A percentile compares a stretch with the other conserved stretches of the same genome.
Evolutionary conservation across 1,139 yeast species (phyloP).

Genomic region (Sugiyamaella japonica): DNA sequence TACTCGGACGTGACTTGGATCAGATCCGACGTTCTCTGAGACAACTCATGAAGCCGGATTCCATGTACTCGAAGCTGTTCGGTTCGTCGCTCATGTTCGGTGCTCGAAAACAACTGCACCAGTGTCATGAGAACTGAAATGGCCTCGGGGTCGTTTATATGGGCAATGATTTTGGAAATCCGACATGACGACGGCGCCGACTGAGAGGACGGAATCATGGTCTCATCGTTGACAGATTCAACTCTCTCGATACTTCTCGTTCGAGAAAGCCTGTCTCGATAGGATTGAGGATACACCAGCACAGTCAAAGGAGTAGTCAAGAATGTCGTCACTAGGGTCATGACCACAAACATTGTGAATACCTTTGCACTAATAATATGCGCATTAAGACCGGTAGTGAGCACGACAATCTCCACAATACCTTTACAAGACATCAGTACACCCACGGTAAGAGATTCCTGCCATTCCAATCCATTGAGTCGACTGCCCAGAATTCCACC

Average conservation of each 20-base stretch:
- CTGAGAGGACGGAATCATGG: constrained; percentile 1
- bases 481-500: constrained; percentile 70
- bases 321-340: constrained; percentile 76
- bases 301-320: constrained; percentile 71
- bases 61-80: constrained; percentile 10
- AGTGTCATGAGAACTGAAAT: constrained; percentile 38
- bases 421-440: constrained; percentile 88
- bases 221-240: constrained; percentile 18
- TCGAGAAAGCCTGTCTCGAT: constrained; percentile 53
- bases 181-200: constrained; percentile 20
- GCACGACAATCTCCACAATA: constrained; percentile 66
- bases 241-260: constrained; percentile 43
- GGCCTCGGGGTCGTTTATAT: constrained; percentile 32
- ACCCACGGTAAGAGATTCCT: constrained; percentile 74
- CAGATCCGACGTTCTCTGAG: constrained; percentile 67
- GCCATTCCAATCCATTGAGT: constrained; percentile 60
- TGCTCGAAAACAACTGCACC: constrained; percentile 36
- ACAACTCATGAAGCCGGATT: constrained; percentile 56
- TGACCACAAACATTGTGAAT: constrained; percentile 76
- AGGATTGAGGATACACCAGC: constrained; percentile 56
- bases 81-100: constrained; percentile 14
- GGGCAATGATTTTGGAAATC: constrained; percentile 24
- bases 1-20: constrained; percentile 57
- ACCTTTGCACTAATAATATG: constrained; percentile 62
- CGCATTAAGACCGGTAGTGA: constrained; percentile 70